Percentiles rank a stretch among this genome's conserved stretches.
phyloP scores from a whole-genome alignment of 2,329 filamentous ascomycete genomes.

The Pestalotiopsis sp. region DNA sequence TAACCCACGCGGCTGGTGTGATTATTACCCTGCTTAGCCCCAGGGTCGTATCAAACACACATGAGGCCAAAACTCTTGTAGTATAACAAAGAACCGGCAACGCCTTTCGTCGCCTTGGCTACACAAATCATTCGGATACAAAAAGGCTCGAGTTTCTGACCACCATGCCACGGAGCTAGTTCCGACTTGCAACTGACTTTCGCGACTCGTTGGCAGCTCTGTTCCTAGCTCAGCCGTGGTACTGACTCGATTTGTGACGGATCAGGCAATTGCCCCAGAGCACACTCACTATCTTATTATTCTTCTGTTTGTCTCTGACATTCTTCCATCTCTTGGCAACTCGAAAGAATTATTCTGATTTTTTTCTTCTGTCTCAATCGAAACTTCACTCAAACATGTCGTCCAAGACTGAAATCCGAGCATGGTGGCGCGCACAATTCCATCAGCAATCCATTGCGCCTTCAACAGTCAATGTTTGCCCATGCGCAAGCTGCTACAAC shows the following conservation, averaged over 20 bases:
- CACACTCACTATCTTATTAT: too few species aligned
- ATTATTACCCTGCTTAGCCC: background rate
- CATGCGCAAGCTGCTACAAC: slow-evolving; percentile 11
- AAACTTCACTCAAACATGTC: background rate
- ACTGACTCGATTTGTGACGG: background rate
- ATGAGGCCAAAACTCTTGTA: background rate
- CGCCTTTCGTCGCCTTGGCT: background rate
- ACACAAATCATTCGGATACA: background rate
- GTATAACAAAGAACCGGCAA: background rate
- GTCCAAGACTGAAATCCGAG: slow-evolving; percentile 5
- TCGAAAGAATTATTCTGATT: background rate
- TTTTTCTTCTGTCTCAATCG: background rate
- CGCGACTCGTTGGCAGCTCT: background rate
- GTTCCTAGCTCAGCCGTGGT: background rate
- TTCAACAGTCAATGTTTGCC: slow-evolving; percentile 6
- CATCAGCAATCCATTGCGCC: background rate
- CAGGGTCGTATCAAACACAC: background rate
- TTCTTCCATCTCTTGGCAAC: background rate
- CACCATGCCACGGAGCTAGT: background rate
- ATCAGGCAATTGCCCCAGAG: background rate
- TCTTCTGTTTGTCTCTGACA: background rate
- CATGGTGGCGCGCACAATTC: slow-evolving; percentile 11
- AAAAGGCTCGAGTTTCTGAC: background rate
- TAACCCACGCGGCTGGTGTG: background rate
- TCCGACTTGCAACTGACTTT: background rate